Conservation (phyloP, 202 grass and related monocot species). For the Setaria viridis region DNA sequence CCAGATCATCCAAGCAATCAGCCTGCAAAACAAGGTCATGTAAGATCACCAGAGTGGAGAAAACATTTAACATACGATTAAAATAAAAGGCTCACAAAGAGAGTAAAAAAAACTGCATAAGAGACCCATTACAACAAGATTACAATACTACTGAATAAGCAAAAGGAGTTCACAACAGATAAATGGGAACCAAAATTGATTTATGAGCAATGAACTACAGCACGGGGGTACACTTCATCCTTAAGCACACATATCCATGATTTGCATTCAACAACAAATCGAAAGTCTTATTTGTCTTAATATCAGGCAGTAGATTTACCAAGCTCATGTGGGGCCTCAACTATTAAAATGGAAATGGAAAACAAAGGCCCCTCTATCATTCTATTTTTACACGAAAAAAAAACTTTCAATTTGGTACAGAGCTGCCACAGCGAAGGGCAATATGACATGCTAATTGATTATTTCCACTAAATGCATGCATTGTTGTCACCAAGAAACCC, state of each 20-base stretch:
- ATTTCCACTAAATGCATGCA: not conserved
- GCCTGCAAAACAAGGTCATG: conserved; percentile 56
- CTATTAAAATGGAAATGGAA: not conserved
- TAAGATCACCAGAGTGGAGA: conserved; percentile 3
- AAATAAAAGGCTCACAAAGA: not conserved
- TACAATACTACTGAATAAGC: not conserved
- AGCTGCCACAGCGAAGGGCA: not conserved
- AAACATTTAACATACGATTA: conserved; percentile 7
- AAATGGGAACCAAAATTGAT: not conserved
- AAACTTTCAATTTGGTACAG: not conserved
- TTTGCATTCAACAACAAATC: not conserved
- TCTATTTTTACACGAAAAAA: conserved; percentile 10
- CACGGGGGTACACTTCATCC: no score
- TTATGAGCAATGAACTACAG: not conserved
- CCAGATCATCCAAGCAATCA: conserved; percentile 96
- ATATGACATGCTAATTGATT: not conserved
- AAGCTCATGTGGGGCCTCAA: not conserved
- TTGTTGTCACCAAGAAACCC: not conserved
- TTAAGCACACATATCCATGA: not conserved
- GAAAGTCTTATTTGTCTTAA: not conserved
- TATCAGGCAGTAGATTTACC: not conserved
- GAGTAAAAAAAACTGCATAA: conserved; percentile 7
- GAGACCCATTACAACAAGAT: not conserved
- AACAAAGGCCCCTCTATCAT: not conserved
- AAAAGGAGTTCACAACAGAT: not conserved